Conservation (phyloP, 257 asterid species). For the Przewalskia tangutica region DNA sequence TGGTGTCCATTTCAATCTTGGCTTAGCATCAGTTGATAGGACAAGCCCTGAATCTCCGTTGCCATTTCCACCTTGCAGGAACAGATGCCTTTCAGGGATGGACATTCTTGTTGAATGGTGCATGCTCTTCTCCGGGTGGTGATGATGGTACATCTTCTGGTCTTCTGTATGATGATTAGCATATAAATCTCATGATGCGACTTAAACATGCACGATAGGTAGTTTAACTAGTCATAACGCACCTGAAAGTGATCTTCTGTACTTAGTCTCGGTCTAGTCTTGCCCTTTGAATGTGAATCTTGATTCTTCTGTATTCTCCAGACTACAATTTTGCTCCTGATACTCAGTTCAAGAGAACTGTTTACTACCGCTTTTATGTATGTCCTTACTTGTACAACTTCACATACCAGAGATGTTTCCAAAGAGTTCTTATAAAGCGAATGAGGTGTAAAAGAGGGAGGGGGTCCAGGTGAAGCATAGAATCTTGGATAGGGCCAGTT, state of each 20-base stretch:
- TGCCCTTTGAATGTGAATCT: slow-evolving; percentile 21
- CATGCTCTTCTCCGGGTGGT: slow-evolving; percentile 54
- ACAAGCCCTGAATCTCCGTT: slow-evolving; percentile 81
- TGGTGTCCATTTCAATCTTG: slow-evolving; percentile 92
- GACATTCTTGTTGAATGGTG: slow-evolving; percentile 55
- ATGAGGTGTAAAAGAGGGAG: slow-evolving; percentile 17
- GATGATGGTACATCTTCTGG: slow-evolving; percentile 56
- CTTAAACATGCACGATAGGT: neutral
- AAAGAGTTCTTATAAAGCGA: slow-evolving; percentile 57
- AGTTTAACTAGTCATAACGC: neutral
- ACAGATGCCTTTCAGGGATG: slow-evolving; percentile 52
- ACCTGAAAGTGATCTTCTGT: slow-evolving; percentile 7
- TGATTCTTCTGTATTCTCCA: slow-evolving; percentile 16
- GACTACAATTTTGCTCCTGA: slow-evolving; percentile 13
- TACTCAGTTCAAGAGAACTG: slow-evolving; percentile 14
- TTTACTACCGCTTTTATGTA: slow-evolving; percentile 21
- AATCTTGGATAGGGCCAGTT: slow-evolving; percentile 52
- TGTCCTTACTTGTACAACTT: slow-evolving; percentile 20
- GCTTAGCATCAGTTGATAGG: slow-evolving; percentile 54
- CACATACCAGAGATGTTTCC: slow-evolving; percentile 16
- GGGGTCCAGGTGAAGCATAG: slow-evolving; percentile 51
- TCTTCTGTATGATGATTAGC: slow-evolving; percentile 19
- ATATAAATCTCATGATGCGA: slow-evolving; percentile 10
- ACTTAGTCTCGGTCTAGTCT: slow-evolving; percentile 17
- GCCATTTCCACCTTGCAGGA: slow-evolving; percentile 58